A percentile compares a stretch with the other conserved stretches of the same genome.
These are phyloP conservation scores for Globisporangium paddicum DNA, from an alignment of 352 stramenopile genomes.

Conservation along the genomic window DNA sequence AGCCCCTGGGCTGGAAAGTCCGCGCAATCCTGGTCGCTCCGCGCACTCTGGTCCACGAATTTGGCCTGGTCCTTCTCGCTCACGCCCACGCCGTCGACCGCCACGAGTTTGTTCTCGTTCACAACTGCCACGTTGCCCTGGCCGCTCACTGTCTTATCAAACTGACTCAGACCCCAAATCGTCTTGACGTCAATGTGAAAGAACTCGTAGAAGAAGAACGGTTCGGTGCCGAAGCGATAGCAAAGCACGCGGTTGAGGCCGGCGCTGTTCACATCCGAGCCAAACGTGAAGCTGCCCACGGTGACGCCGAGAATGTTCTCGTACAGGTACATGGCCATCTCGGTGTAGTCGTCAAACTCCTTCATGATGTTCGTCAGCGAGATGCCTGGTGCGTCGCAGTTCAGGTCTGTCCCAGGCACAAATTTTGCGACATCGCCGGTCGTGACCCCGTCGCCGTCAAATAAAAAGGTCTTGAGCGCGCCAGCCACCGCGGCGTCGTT, in stretches of 20 bases:
- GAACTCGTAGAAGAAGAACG: conserved; percentile 47
- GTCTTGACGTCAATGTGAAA: conserved; percentile 63
- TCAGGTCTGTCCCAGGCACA: conserved; percentile 21
- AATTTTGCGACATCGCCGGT: conserved; percentile 66
- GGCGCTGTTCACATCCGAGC: conserved; percentile 19
- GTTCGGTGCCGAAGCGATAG: conserved; percentile 55
- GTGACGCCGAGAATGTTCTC: conserved; percentile 37
- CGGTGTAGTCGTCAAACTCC: conserved; percentile 52
- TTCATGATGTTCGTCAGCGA: conserved; percentile 51
- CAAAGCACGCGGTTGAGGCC: conserved; percentile 44
- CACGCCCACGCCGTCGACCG: conserved; percentile 48
- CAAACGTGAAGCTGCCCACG: conserved; percentile 45
- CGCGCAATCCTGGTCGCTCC: conserved; percentile 28
- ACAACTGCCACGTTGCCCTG: conserved; percentile 45
- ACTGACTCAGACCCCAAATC: conserved; percentile 34
- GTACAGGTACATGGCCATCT: conserved; percentile 75
- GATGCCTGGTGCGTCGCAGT: conserved; percentile 37
- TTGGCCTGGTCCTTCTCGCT: conserved; percentile 46
- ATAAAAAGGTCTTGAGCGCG: conserved; percentile 55
- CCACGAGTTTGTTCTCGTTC: conserved; percentile 53
- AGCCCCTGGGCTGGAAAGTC: conserved; percentile 36
- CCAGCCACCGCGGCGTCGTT: conserved; percentile 35
- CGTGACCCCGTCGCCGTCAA: conserved; percentile 51
- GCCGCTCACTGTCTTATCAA: conserved; percentile 14
- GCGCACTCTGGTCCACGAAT: conserved; percentile 26